Base-by-base conservation (phyloP, 192 early-diverging fungal genomes). In the Powellomyces hirtus region DNA sequence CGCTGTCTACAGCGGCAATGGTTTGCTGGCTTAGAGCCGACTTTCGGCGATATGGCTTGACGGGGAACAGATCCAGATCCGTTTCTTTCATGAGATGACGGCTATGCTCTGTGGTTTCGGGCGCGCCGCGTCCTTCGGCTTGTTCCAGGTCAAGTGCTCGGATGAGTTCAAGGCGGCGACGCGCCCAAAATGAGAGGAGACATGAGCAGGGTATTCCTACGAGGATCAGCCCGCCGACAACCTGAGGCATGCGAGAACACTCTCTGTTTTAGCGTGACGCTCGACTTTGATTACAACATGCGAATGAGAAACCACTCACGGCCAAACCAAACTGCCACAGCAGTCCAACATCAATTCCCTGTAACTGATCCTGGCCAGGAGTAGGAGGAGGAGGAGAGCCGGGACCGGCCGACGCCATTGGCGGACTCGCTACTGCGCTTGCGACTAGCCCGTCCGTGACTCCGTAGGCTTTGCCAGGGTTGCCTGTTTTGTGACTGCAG, bases 281-380 rank as follows among this genome's bases (percentile, higher is more conserved):
- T 3, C 63, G 31, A 8, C 49, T 20, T 10, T 7, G 7, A 24
- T 4, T 16, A 16, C 13, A 24, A 42, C 20, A 22, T 29, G 18
- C 18, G 18, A 42, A 42, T 18, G 40, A 8, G 40, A n/a, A n/a
- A n/a, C 18, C 34, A 40, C 67, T 33, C 44, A 71, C 69, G 45
- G 69, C 69, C 22, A 71, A 30, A 1, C 69, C 69, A 71, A 71
- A 71, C 42, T 71, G 69, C 69, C 69, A 71, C 34, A 71, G 46
- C 2, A 68, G 29, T 13, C 66, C 57, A 22, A 40, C 46, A 5
- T 49, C 4, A 14, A 7, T 14, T 16, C 26, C n/a, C 4, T n/a
- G n/a, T n/a, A n/a, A n/a, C n/a, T n/a, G n/a, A n/a, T n/a, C n/a
- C n/a, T n/a, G n/a, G n/a, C n/a, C n/a, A n/a, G n/a, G n/a, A n/a